These are phyloP conservation scores for Kwoniella sp. DNA, from an alignment of 768 basidiomycete genomes.

Conservation along the genomic window DNA sequence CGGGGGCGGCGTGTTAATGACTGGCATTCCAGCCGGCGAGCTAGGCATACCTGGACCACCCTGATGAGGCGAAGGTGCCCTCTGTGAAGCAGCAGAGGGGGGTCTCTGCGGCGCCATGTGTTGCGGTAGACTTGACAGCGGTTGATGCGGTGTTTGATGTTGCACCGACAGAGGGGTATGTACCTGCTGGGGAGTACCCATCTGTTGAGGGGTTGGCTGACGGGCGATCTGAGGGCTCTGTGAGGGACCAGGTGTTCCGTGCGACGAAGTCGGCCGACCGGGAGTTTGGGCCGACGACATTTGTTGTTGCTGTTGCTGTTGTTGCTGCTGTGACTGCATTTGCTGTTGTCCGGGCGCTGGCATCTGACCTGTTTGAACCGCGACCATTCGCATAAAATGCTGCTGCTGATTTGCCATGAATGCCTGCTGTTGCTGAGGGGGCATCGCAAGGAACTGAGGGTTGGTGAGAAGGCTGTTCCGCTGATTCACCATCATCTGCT, in stretches of 20 bases:
- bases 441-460: constrained; percentile 32
- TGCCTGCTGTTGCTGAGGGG: constrained; percentile 31
- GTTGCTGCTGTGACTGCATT: constrained; percentile 22
- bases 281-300: constrained; percentile 17
- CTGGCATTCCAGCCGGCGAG: constrained; percentile 20
- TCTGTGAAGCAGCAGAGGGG: constrained; percentile 45
- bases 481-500: constrained; percentile 25
- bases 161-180: constrained; percentile 42
- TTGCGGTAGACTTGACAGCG: constrained; percentile 41
- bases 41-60: constrained; percentile 9
- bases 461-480: constrained; percentile 14
- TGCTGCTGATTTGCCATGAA: constrained; percentile 28
- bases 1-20: constrained; percentile 28
- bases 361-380: constrained; percentile 24
- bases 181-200: constrained; percentile 57
- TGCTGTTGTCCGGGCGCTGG: constrained; percentile 16
- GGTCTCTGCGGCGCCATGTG: constrained; percentile 50
- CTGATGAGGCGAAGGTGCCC: constrained; percentile 41
- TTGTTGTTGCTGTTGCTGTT: constrained; percentile 26
- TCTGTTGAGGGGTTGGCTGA: constrained; percentile 43
- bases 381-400: constrained; percentile 24
- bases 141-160: constrained; percentile 31
- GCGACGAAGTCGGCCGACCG: constrained; percentile 14
- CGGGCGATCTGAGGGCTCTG: constrained; percentile 37
- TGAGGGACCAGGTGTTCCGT: constrained; percentile 12